Percentiles rank a stretch among this genome's conserved stretches.
phyloP scores from a whole-genome alignment of 148 eudicot species.

The Vaccinium vitisidaea region DNA sequence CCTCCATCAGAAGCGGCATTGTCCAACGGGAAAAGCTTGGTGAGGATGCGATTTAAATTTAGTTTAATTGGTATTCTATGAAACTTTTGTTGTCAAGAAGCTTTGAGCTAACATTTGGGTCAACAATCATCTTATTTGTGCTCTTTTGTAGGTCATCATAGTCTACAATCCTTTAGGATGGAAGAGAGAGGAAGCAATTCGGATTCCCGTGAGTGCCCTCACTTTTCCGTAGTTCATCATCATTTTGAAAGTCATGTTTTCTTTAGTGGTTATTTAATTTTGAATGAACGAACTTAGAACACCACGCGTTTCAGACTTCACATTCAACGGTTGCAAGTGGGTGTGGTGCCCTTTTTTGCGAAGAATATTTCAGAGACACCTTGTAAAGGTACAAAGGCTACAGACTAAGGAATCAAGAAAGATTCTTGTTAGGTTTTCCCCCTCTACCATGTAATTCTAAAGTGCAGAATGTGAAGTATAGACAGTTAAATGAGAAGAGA shows the following conservation, averaged over 20 bases:
- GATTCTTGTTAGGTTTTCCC: neutral
- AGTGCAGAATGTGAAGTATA: neutral
- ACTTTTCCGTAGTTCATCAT: constrained; percentile 7
- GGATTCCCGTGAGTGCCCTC: constrained; percentile 56
- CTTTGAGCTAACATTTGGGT: constrained; percentile 10
- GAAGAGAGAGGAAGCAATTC: constrained; percentile 68
- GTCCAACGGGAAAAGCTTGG: constrained; percentile 57
- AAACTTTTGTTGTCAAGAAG: no score
- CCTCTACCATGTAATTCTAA: neutral
- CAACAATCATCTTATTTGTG: neutral
- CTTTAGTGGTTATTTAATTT: neutral
- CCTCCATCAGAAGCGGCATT: constrained; percentile 67
- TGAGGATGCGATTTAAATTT: constrained; percentile 32
- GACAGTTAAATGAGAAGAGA: neutral
- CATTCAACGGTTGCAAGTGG: neutral
- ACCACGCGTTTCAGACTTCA: neutral
- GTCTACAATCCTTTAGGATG: constrained; percentile 80
- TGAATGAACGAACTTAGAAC: neutral
- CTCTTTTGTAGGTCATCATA: constrained; percentile 48
- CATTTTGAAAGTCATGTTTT: neutral
- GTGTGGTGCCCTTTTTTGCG: neutral
- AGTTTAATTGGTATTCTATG: no score
- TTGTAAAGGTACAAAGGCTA: neutral
- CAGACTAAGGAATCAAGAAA: neutral
- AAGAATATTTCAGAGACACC: neutral